Percentiles rank a stretch among this genome's conserved stretches.
Conservation (phyloP, 2,329 filamentous ascomycete species). For the Fusarium verrucosum region DNA sequence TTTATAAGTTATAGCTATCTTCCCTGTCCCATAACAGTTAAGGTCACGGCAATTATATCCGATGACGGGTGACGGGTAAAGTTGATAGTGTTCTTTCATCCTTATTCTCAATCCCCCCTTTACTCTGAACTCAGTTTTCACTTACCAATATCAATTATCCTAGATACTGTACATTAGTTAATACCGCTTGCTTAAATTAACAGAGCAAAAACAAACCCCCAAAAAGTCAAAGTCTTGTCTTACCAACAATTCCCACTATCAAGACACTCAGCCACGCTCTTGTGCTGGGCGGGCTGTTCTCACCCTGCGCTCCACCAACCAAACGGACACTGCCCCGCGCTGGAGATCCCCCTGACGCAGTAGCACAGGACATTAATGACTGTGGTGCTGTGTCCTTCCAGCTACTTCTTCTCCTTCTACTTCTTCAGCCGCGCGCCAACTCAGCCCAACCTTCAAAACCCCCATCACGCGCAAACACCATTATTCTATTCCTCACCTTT, state of each 20-base stretch:
- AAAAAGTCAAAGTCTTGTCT: slow-evolving; percentile 1
- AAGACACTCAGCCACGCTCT: slow-evolving; percentile 32
- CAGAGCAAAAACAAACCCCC: neutral
- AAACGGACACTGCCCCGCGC: slow-evolving; percentile 38
- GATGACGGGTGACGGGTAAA: slow-evolving; percentile 7
- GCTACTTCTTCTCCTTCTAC: slow-evolving; percentile 22
- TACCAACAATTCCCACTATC: slow-evolving; percentile 15
- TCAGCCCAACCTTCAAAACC: slow-evolving; percentile 33
- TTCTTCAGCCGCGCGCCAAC: slow-evolving; percentile 31
- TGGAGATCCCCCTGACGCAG: slow-evolving; percentile 14
- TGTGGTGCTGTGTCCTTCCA: slow-evolving; percentile 12
- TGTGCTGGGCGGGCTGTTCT: slow-evolving; percentile 23
- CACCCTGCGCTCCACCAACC: slow-evolving; percentile 28
- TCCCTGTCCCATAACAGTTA: slow-evolving; percentile 24
- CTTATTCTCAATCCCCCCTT: neutral
- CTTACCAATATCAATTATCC: too few species aligned
- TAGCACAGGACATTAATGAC: slow-evolving; percentile 6
- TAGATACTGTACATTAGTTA: neutral
- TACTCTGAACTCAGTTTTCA: neutral
- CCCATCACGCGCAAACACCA: slow-evolving; percentile 4
- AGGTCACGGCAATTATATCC: slow-evolving; percentile 17
- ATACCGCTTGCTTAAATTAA: neutral
- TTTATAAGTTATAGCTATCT: slow-evolving; percentile 4
- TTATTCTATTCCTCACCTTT: neutral
- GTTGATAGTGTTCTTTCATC: slow-evolving; percentile 6